Percentiles rank a stretch among this genome's conserved stretches.
Evolutionary conservation across 768 basidiomycete species (phyloP).

Genomic region (Podaxis rugospora): DNA sequence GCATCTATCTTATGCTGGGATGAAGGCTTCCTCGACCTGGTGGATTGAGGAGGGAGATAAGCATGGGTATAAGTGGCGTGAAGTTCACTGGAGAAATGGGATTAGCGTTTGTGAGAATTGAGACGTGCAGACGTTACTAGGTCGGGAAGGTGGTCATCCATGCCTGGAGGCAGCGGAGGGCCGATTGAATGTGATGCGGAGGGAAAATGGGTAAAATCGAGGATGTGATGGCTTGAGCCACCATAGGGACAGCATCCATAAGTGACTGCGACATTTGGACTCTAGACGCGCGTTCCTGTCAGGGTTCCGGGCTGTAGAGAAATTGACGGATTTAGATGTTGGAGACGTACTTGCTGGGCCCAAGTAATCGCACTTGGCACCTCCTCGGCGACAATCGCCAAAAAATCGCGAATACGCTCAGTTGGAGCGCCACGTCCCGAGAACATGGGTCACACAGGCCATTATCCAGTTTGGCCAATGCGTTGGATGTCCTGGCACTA

Average conservation of each 20-base stretch:
- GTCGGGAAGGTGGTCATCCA: constrained; percentile 74
- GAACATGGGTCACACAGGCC: constrained; percentile 55
- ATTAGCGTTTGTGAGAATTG: not conserved
- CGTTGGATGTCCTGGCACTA: constrained; percentile 53
- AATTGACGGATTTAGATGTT: not conserved
- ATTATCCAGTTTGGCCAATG: constrained; percentile 77
- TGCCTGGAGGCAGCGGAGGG: constrained; percentile 73
- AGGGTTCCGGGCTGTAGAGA: not conserved
- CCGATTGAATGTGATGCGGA: no score
- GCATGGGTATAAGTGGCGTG: constrained; percentile 57
- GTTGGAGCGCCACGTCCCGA: constrained; percentile 53
- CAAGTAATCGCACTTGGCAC: constrained; percentile 68
- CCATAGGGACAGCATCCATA: constrained; percentile 63
- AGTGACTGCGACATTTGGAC: constrained; percentile 62
- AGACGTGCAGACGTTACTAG: constrained; percentile 40
- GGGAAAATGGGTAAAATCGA: constrained; percentile 41
- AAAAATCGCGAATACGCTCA: constrained; percentile 66
- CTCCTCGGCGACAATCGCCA: constrained; percentile 80
- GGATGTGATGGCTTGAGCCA: constrained; percentile 60
- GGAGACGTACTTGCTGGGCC: constrained; percentile 61
- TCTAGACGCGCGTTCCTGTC: constrained; percentile 30
- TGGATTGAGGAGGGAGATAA: constrained; percentile 62
- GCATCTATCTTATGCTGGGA: constrained; percentile 57
- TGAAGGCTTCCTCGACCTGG: constrained; percentile 47
- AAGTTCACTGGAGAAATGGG: constrained; percentile 46